Percentiles rank a stretch among this genome's conserved stretches.
Evolutionary conservation across 441 rosid genomes (phyloP).

Genomic region (Populus trichocarpa): DNA sequence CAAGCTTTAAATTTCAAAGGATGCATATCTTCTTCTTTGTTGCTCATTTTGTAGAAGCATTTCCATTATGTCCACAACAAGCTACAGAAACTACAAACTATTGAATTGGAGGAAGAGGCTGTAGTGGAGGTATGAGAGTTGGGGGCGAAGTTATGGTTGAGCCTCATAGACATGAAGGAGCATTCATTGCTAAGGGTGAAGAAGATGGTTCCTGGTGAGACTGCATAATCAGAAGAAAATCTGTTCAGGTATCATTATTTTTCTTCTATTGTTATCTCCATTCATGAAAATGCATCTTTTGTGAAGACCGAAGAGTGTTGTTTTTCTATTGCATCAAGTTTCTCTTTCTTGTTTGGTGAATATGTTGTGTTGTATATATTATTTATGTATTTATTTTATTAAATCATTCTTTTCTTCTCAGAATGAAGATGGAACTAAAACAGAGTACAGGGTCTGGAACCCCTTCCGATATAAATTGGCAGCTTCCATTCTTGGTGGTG

Average conservation of each 20-base stretch:
- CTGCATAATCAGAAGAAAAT: conserved; percentile 89
- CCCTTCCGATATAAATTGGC: conserved; percentile 93
- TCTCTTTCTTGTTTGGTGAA: neutral
- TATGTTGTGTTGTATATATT: neutral
- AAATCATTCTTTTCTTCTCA: conserved; percentile 10
- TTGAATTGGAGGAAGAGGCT: conserved; percentile 32
- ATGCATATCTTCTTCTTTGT: too few species aligned
- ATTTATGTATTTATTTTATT: neutral
- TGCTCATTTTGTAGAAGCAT: too few species aligned
- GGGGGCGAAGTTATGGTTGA: conserved; percentile 84
- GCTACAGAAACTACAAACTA: too few species aligned
- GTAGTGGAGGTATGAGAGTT: conserved; percentile 80
- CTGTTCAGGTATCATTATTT: conserved; percentile 57
- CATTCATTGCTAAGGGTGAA: conserved; percentile 40
- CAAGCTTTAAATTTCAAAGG: too few species aligned
- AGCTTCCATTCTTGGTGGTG: conserved; percentile 88
- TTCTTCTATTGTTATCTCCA: neutral
- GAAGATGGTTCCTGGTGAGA: conserved; percentile 97
- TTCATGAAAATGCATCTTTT: neutral
- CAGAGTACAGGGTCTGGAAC: conserved; percentile 86
- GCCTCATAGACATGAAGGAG: conserved; percentile 81
- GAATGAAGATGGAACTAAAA: conserved; percentile 88
- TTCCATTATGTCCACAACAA: too few species aligned
- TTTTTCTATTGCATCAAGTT: too few species aligned
- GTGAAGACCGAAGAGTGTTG: neutral